Base-by-base conservation (phyloP, 2,329 filamentous ascomycete species). In the Domatiomyces catenatus region DNA sequence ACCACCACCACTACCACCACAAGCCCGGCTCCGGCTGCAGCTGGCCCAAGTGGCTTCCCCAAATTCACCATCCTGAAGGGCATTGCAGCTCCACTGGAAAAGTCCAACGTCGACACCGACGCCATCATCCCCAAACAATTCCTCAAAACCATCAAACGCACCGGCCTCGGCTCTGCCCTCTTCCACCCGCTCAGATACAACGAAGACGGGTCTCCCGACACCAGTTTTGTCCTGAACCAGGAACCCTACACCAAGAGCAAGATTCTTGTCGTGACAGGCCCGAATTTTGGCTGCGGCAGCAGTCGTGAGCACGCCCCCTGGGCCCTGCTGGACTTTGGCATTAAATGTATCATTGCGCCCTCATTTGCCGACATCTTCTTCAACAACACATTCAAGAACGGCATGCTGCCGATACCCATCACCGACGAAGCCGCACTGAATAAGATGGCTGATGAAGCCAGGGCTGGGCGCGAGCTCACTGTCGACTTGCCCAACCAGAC, bases 331-430 rank as follows among this genome's bases (percentile, higher is more conserved):
- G 92, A 96, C 70, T 96, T 96, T 61, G 92, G 92, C 59, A 94
- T 98, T 71, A 86, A 84, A 65, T 90, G 84, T 66, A 76, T 96
- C 62, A 94, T 96, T 60, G 92, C 90, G 1, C 86, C 87, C 1
- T 89, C 84, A 1, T 86, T 79, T 59, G 85, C 84, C 52, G 87
- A 94, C 64, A 98, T 98, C 68, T 95, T 95, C 80, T 93, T 90
- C 79, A 95, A 94, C 79, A 98, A 98, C 75, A 92, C 85, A n/a
- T 96, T 95, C 79, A 96, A 98, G 77, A 98, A 98, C 73, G 90
- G 90, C 72, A 96, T 96, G 92, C 74, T 96, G 56, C 89, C 90
- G 46, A 80, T 96, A 54, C 70, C 75, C 52, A 84, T 96, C 63
- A 71, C 75, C 28, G 80, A 90, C 66, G 69, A 79, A 57, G 42